Evolutionary conservation across 345 rosid genomes (phyloP), one percentile per base, ranked within the genome.

Genomic region (Salix suchowensis): DNA sequence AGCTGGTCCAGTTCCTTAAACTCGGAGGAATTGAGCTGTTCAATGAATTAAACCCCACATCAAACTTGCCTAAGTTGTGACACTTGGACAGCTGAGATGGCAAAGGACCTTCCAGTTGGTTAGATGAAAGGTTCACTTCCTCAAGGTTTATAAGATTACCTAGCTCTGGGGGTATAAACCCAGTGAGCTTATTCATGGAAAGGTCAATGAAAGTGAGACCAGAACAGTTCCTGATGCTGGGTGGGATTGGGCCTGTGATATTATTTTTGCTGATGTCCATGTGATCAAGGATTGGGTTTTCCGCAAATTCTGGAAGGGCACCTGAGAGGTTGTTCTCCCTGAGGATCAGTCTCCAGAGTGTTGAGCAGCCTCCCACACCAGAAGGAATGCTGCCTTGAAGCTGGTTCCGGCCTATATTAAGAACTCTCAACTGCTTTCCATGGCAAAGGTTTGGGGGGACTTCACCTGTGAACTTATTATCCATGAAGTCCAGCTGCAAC

Each of bases 361-460:
- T 75, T 40, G 75, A 72, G 74, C 98, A 92, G 40, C 80, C 74
- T 78, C 91, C 91, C 2, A 89, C 72, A 74, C 82, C 87, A 40
- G 86, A 68, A 66, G 93, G 96, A 79, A 94, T 78, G 79, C 79
- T 74, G 1, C 98, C 94, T 10, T 79, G 78, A 81, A 94, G 85
- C 65, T 39, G 88, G 81, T 94, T 92, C 39, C 77, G 71, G 40
- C 93, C 96, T 79, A 92, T 79, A 69, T 88, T 87, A 71, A 91
- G 85, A 46, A 84, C 85, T 21, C 60, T 19, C 73, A 92, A 62
- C 78, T 77, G 82, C 80, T 79, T 87, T 60, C 93, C 82, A 16
- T 72, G 80, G 89, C 98, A 94, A 36, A 94, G 89, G 82, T 86
- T 80, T 0, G 91, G 90, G 0, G 97, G 98, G 65, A 94, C 86